Percentiles rank a stretch among this genome's conserved stretches.
Evolutionary conservation across 2,329 filamentous ascomycete genomes (phyloP).

Genomic region (Aspergillus vadensis): DNA sequence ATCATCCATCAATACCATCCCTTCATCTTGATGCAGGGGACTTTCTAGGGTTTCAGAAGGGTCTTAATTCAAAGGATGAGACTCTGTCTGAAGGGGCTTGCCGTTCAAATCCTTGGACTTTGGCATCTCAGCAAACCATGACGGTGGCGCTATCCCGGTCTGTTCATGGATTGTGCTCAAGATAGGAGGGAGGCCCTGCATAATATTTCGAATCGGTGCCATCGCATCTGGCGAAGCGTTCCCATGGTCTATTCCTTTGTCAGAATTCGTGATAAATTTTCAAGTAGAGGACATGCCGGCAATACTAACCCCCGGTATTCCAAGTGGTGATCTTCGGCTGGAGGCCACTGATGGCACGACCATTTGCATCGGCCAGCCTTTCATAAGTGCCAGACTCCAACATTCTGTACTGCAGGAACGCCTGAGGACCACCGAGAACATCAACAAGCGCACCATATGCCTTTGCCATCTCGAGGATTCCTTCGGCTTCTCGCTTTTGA

Average conservation of each 20-base stretch:
- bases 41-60: neutral
- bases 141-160: constrained; percentile 77
- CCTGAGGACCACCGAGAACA: constrained; percentile 76
- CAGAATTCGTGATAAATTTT: neutral
- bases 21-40: neutral
- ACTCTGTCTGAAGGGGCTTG: neutral
- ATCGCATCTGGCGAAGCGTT: constrained; percentile 55
- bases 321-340: constrained; percentile 89
- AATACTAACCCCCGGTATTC: constrained; percentile 66
- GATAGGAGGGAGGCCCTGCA: constrained; percentile 80
- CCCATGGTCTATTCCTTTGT: constrained; percentile 36
- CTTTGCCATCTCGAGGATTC: constrained; percentile 73
- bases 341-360: constrained; percentile 70
- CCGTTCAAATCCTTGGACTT: neutral
- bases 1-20: neutral
- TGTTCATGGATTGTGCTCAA: constrained; percentile 86
- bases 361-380: constrained; percentile 76
- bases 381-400: constrained; percentile 79
- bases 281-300: neutral
- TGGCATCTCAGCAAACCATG: constrained; percentile 66
- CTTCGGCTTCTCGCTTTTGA: constrained; percentile 74
- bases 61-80: too few species aligned
- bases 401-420: constrained; percentile 83
- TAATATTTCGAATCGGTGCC: constrained; percentile 74
- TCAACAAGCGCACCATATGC: constrained; percentile 73